phyloP scores from a whole-genome alignment of 2,329 filamentous ascomycete genomes.

The Hymenoscyphus occultus region DNA sequence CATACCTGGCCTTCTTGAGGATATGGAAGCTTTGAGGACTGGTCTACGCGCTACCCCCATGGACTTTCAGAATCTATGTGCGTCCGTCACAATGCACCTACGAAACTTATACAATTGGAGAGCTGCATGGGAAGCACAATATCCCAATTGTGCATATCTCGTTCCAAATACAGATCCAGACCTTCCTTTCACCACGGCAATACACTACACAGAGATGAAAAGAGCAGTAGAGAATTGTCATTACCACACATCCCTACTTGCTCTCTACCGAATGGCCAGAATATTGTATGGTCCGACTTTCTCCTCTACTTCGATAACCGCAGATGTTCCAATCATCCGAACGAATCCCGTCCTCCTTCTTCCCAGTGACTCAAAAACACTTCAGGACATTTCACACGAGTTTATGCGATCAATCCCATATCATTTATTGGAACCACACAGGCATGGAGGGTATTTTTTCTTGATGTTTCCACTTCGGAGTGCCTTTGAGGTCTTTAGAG shows the following conservation, averaged over 20 bases:
- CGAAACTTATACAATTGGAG: constrained; percentile 14
- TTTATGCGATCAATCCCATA: constrained; percentile 16
- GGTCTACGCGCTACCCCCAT: constrained; percentile 6
- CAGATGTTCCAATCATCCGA: constrained; percentile 7
- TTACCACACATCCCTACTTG: constrained; percentile 17
- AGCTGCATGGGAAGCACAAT: constrained; percentile 16
- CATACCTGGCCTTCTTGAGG: constrained; percentile 17
- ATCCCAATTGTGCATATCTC: constrained; percentile 14
- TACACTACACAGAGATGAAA: constrained; percentile 14
- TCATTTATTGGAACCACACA: constrained; percentile 13
- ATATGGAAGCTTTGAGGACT: constrained; percentile 18
- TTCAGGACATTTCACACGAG: constrained; percentile 18
- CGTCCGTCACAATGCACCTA: constrained; percentile 8
- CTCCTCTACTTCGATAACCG: constrained; percentile 2
- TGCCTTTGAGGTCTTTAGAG: constrained; percentile 16
- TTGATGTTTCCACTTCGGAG: constrained; percentile 18
- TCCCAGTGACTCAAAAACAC: constrained; percentile 19
- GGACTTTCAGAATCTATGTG: constrained; percentile 11
- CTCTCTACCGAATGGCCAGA: constrained; percentile 16
- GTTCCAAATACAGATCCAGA: constrained; percentile 10
- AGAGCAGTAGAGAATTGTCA: constrained; percentile 15
- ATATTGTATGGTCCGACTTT: constrained; percentile 14
- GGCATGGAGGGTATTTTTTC: constrained; percentile 19
- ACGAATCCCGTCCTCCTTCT: constrained; percentile 18
- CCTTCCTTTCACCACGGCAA: constrained; percentile 12